phyloP scores from a whole-genome alignment of 306 rosid genomes.

The Quercus glauca region DNA sequence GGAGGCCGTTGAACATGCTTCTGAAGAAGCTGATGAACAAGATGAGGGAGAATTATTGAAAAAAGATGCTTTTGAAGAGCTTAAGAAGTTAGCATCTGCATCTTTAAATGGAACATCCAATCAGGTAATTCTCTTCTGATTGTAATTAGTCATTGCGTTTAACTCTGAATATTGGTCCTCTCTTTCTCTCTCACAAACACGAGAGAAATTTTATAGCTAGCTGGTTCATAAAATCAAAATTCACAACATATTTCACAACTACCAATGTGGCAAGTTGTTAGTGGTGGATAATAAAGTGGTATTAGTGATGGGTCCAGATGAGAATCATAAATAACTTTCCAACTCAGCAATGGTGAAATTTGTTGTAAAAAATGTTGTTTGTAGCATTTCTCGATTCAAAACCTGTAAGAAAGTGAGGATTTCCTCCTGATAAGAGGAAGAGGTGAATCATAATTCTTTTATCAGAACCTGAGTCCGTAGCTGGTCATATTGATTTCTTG shows the following conservation, averaged over 20 bases:
- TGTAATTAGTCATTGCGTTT: background rate
- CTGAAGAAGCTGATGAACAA: constrained; percentile 38
- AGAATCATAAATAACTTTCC: too few relatives aligned
- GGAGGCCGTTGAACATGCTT: constrained; percentile 33
- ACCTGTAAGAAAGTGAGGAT: background rate
- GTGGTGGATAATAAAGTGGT: too few relatives aligned
- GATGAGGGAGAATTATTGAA: constrained; percentile 51
- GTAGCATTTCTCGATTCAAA: background rate
- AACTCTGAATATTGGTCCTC: background rate
- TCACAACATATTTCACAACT: background rate
- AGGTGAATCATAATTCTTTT: background rate
- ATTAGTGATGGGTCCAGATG: too few relatives aligned
- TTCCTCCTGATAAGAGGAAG: background rate
- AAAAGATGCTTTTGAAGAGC: constrained; percentile 95
- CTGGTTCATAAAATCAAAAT: background rate
- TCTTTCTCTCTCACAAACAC: background rate
- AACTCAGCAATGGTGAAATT: too few relatives aligned
- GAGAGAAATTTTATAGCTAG: background rate
- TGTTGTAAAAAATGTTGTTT: too few relatives aligned
- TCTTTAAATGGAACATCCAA: constrained; percentile 59
- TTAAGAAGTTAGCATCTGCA: constrained; percentile 74
- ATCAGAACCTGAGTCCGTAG: background rate
- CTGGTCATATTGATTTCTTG: background rate
- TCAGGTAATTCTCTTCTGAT: constrained; percentile 40
- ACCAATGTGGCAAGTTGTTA: too few relatives aligned